Base-by-base conservation (phyloP, 345 rosid species). In the Arabidopsis arenosa region DNA sequence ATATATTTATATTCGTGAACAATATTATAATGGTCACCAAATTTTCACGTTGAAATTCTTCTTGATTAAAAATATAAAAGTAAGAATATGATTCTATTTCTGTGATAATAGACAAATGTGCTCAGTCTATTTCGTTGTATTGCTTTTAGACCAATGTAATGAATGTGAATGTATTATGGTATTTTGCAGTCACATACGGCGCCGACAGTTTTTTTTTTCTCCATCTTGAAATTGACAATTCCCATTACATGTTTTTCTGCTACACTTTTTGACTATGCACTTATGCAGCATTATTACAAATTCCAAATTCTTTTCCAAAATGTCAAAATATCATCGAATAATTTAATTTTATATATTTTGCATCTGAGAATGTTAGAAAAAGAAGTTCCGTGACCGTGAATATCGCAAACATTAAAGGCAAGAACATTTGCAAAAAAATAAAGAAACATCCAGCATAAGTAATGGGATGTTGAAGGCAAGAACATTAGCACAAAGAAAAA, bases 121-220 rank as follows among this genome's bases (percentile, higher is more conserved):
- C 48, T 41, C 32, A 68, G 74, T 32, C 56, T 53, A 43, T 41
- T 32, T 75, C 47, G 4, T 41, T 54, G 63, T 68, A 36, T 60
- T 41, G 54, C 60, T 32, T 68, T 56, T 32, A 9, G 39, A 67
- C 52, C 68, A 58, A 23, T 37, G 61, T 59, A 37, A 47, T 48
- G 67, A 37, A 49, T 75, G 74, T 68, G 69, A 67, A 75, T 68
- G 63, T 40, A 36, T 30, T 51, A 51, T 75, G 63, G 52, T 66
- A 37, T 66, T 66, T 58, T 75, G 23, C 68, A 36, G 53, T 49
- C 66, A 58, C 66, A 66, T 48, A 66, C 79, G 79, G 73, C 79
- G 67, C 73, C 79, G 73, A 68, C 79, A 51, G 60, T 41, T 59
- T 56, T 18, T 21, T 21, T 5, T 35, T 65, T 45, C 32, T 17